A percentile compares a stretch with the other conserved stretches of the same genome.
These are phyloP conservation scores for Maudiozyma serrabonitensis DNA, from an alignment of 805 yeast species.

Conservation along the genomic window DNA sequence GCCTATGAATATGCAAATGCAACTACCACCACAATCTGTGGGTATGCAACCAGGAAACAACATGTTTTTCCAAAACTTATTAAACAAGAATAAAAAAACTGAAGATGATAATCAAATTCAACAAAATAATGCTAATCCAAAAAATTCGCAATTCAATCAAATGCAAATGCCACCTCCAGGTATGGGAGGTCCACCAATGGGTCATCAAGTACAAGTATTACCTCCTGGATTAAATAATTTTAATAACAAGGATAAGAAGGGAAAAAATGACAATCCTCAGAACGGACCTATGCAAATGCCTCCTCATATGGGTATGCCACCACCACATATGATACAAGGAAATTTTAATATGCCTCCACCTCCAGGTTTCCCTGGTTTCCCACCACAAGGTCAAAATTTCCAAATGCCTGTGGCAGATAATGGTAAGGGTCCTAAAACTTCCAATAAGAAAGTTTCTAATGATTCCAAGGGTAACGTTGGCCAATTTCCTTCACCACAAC, in stretches of 20 bases:
- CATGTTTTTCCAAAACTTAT: conserved; percentile 24
- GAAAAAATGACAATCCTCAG: neutral
- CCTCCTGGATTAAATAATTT: conserved; percentile 9
- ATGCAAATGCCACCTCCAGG: conserved; percentile 13
- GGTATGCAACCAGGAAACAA: conserved; percentile 14
- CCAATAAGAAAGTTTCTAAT: conserved; percentile 1
- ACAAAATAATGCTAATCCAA: neutral
- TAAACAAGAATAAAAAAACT: conserved; percentile 19
- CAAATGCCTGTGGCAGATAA: neutral
- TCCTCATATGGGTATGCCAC: conserved; percentile 1
- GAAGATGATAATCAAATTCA: neutral
- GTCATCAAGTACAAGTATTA: conserved; percentile 6
- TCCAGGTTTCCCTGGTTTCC: conserved; percentile 7
- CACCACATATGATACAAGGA: conserved; percentile 4
- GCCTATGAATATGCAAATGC: conserved; percentile 9
- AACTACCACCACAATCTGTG: conserved; percentile 5
- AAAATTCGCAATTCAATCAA: conserved; percentile 1
- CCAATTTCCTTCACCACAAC: conserved; percentile 8
- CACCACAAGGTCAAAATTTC: neutral
- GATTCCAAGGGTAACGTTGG: neutral
- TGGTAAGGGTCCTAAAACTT: neutral
- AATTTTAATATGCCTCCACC: conserved; percentile 3
- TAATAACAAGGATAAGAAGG: neutral
- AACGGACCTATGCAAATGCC: neutral
- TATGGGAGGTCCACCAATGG: conserved; percentile 16